Evolutionary conservation across 192 early-diverging fungal genomes (phyloP).

Genomic region (Dimargaris cristalligena): DNA sequence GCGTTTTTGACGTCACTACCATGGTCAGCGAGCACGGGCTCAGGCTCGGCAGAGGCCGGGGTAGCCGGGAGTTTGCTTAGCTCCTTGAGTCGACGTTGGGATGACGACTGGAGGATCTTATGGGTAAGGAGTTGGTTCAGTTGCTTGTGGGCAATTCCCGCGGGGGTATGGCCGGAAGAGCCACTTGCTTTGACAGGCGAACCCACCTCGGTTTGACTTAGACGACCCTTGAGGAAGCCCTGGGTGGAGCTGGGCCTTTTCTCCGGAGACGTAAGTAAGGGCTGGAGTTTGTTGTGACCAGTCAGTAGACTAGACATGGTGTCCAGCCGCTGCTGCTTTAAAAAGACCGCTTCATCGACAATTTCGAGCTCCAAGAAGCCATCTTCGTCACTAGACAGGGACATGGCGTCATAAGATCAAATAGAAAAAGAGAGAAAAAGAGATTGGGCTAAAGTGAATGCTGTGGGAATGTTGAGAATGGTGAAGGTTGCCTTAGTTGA

Average conservation of each 20-base stretch:
- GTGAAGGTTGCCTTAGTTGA: no score
- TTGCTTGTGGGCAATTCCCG: background rate
- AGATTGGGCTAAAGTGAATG: no score
- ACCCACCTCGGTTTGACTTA: no score
- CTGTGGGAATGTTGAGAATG: no score
- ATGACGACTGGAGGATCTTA: slow-evolving; percentile 3
- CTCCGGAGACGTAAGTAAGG: slow-evolving; percentile 4
- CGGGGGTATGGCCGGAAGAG: no score
- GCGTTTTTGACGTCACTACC: background rate
- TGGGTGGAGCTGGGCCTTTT: no score
- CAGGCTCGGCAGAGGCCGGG: background rate
- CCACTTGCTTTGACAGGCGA: no score
- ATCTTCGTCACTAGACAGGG: background rate
- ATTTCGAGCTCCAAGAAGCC: slow-evolving; percentile 3
- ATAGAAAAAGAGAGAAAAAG: background rate
- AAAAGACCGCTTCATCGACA: background rate
- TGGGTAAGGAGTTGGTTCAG: slow-evolving; percentile 2
- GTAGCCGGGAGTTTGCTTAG: background rate
- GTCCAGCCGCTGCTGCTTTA: background rate
- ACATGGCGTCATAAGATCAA: background rate
- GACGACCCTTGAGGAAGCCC: no score
- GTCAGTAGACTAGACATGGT: slow-evolving; percentile 6
- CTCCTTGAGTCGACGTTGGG: background rate
- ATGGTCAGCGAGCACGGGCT: background rate
- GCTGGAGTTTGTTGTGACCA: background rate